Evolutionary conservation across 78 protist species (phyloP), one percentile per base, ranked within the genome.

Genomic region (Dictyostelium discoideum): DNA sequence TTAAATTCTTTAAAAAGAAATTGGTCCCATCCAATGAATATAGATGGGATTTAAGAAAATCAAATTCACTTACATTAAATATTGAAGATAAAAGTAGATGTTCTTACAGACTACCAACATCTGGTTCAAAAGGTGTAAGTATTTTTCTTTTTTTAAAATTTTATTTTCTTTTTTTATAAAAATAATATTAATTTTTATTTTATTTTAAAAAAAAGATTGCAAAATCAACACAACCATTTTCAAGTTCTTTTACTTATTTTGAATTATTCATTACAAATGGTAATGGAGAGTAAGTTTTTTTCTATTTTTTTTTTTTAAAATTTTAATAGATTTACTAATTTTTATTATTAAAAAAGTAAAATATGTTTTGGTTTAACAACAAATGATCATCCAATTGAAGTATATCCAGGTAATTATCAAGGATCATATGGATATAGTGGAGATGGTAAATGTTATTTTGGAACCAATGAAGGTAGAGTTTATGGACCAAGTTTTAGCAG

Each of bases 331-430:
- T 0, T 10, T 60, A 60, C 22, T 60, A 60, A 60, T 60, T 20
- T 20, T 60, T 60, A n/a, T 60, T 20, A 16, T 16, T 48, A 60
- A 60, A 60, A 60, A 46, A 82, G 93, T 39, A 89, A 89, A 67
- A 89, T 89, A 50, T 89, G 94, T 69, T 46, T 89, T 78, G 94
- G 94, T 81, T 89, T 89, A 39, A 48, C 94, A 57, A 42, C 18
- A 44, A 60, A 29, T 9, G 94, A 89, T 24, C 87, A 89, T 89
- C 87, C 94, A 63, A 46, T 42, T 18, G 94, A 89, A 14, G 6
- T 16, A 14, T 89, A 57, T 84, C 94, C 94, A 65, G 94, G 94
- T 22, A 67, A 60, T 67, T 40, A 18, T 40, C 86, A 37, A 80
- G 63, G 73, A 8, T 89, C 94, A 32, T 89, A 81, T 81, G 94